Evolutionary conservation across 163 green algal genomes (phyloP), one percentile per base, ranked within the genome.

Genomic region (Smithsoniella earleae): DNA sequence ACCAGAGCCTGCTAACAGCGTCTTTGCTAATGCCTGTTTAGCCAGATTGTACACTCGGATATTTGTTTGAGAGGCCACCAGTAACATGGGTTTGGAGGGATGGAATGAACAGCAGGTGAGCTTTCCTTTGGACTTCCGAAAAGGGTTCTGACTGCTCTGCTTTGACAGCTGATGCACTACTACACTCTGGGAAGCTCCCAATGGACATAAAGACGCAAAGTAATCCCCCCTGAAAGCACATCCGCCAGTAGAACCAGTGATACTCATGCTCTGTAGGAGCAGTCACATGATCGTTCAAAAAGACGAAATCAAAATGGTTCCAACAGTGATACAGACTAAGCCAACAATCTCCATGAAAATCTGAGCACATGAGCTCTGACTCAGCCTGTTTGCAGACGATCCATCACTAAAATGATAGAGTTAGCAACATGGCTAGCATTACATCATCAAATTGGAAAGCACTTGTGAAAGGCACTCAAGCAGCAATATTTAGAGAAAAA

Each of bases 11-110:
- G 81, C 80, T 20, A 93, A 54, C 73, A 98, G 85, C 82, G 95
- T 96, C 79, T 94, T 95, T 30, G 88, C 83, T 55, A 98, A 84
- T 25, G 78, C 83, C 79, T 89, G 86, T 83, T 92, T 91, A 31
- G 84, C 84, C 34, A 97, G 82, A 78, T 97, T 91, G 84, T 96
- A 97, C 20, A 95, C 78, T 3, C 89, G 82, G 25, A 96, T 77
- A 46, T 83, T 46, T 10, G 38, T 94, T 75, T 96, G 83, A 2
- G 86, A 91, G 45, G 90, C 91, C 52, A 98, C 91, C 36, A 96
- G 96, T 76, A 98, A 91, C 82, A 97, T 91, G 31, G 93, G 91
- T 78, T 95, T 95, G 38, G 76, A 66, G 3, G 93, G 92, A 82
- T 98, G 93, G 82, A 98, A 98, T 10, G 84, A 69, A 52, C 90